Evolutionary conservation across 1,284 basidiomycete genomes (phyloP), one percentile per base, ranked within the genome.

Genomic region (Melampsora americana): DNA sequence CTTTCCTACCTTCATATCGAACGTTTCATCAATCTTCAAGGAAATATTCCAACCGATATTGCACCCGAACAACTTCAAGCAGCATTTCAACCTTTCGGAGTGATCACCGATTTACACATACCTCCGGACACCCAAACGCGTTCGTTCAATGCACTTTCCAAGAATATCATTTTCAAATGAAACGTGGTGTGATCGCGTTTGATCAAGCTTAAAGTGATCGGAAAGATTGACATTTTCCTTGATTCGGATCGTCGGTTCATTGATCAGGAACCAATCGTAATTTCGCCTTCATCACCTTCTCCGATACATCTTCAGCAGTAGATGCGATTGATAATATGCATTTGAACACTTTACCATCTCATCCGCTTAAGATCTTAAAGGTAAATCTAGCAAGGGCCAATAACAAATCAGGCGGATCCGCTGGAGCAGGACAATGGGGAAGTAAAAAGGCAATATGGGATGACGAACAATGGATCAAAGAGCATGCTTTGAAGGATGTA

Each of bases 311-410:
- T 2, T 76, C 79, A 20, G 80, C 81, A 14, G 44, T 80, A 20
- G 80, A 81, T 39, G 81, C 81, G 1, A 79, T 81, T 59, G 81
- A 82, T 71, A 82, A 82, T 75, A 82, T 82, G 81, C 79, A 82
- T 77, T 65, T 79, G 23, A 82, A 82, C 66, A 67, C 78, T 48
- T 61, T 82, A 18, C 28, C 71, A 3, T 23, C 20, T 46, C 30
- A 23, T 42, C 32, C 23, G 5, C 39, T 35, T 35, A 62, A 73
- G 50, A 73, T 73, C 50, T 46, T 73, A n/a, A 73, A 73, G 59
- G 71, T 73, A 11, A 73, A 73, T 56, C 30, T 73, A n/a, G 71
- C 71, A 32, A 66, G 64, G 30, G 56, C 53, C 6, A 56, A 56
- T 28, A 28, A n/a, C n/a, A 56, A 28, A 56, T 23, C 53, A 9